Evolutionary conservation across 495 filamentous ascomycete species (phyloP).

Genomic region (Aspergillus cristatus): DNA sequence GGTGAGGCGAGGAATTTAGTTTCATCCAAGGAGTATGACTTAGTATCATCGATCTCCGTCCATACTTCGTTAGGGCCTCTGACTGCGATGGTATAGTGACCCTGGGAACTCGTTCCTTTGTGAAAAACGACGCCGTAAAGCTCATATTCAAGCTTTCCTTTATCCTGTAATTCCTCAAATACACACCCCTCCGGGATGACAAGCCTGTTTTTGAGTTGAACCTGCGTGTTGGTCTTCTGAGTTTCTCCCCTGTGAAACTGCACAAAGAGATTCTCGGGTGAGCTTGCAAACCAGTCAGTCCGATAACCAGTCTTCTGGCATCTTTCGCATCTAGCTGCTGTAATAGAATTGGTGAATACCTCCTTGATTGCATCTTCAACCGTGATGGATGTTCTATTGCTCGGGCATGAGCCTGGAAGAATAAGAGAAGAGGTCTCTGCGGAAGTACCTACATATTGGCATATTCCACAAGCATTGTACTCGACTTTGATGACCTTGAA

Average conservation of each 20-base stretch:
- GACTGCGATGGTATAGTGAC: conserved; percentile 23
- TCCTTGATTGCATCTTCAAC: neutral
- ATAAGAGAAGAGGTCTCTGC: too few species aligned
- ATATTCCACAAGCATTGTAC: too few species aligned
- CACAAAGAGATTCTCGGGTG: conserved; percentile 12
- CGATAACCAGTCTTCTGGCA: neutral
- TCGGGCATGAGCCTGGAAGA: too few species aligned
- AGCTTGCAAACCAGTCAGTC: neutral
- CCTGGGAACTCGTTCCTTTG: conserved; percentile 5
- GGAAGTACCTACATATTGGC: too few species aligned
- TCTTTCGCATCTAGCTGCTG: neutral
- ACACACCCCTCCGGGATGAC: conserved; percentile 1
- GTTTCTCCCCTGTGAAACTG: conserved; percentile 2
- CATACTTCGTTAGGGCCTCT: conserved; percentile 16
- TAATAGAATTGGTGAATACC: neutral
- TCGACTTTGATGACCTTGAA: too few species aligned
- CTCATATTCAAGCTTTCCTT: conserved; percentile 14
- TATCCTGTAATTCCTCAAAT: neutral
- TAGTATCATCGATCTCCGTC: conserved; percentile 18
- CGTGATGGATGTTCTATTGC: neutral
- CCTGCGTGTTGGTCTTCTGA: neutral
- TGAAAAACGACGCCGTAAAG: conserved; percentile 23
- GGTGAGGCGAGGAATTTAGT: neutral
- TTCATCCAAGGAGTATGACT: neutral
- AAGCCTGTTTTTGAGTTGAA: conserved; percentile 2